Conservation (phyloP, 2,329 filamentous ascomycete genomes). For the Arthrobotrys musiformis region DNA sequence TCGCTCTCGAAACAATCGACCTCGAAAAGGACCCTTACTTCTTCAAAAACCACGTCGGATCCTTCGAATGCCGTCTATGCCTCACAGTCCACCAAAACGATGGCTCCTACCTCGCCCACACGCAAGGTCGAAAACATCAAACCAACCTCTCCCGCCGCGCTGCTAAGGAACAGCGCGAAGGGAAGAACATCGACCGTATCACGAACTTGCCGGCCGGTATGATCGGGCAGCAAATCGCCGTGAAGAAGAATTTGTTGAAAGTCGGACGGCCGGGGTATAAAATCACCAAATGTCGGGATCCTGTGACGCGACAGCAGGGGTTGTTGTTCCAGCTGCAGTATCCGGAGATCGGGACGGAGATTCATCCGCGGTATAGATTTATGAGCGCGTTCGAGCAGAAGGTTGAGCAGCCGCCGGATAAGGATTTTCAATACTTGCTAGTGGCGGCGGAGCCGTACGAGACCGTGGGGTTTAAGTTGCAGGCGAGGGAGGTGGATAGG, state of each 20-base stretch:
- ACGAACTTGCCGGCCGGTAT: constrained; percentile 79
- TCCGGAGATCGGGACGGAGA: constrained; percentile 82
- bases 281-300: constrained; percentile 94
- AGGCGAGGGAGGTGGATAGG: constrained; percentile 90
- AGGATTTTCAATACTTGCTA: constrained; percentile 91
- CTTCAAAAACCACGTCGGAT: constrained; percentile 99
- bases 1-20: constrained; percentile 98
- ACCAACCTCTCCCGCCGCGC: constrained; percentile 96
- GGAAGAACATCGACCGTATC: constrained; percentile 74
- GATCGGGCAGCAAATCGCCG: constrained; percentile 72
- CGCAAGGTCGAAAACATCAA: constrained; percentile 98
- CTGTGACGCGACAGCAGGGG: constrained; percentile 85
- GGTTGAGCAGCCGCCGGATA: constrained; percentile 89
- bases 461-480: constrained; percentile 95
- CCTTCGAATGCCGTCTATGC: constrained; percentile 96
- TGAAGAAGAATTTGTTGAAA: constrained; percentile 88
- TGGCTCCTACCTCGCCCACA: constrained; percentile 97
- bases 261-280: constrained; percentile 97
- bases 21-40: constrained; percentile 99
- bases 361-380: constrained; percentile 86
- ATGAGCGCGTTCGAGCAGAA: constrained; percentile 98
- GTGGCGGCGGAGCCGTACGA: constrained; percentile 98
- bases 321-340: constrained; percentile 97
- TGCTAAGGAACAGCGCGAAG: constrained; percentile 93
- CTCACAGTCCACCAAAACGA: constrained; percentile 99